These are phyloP conservation scores for Diaporthe destruens DNA, from an alignment of 2,329 filamentous ascomycete species.

Conservation along the genomic window DNA sequence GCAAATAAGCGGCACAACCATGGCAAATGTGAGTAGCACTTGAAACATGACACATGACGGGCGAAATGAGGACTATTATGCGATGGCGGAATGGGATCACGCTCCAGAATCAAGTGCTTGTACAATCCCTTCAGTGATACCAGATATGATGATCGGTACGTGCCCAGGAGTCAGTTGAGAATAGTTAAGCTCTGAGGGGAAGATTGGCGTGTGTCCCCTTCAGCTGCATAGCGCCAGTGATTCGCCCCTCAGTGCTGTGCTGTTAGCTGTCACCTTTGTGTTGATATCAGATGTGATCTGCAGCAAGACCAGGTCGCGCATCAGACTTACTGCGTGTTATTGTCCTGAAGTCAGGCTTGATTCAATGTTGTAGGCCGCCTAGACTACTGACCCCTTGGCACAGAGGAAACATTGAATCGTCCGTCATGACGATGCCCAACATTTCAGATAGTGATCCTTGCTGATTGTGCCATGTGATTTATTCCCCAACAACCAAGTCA, in stretches of 20 bases:
- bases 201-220: neutral
- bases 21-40: neutral
- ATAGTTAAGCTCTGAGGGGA: neutral
- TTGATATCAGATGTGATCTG: neutral
- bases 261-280: neutral
- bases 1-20: neutral
- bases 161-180: neutral
- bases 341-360: too few species aligned
- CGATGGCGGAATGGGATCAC: neutral
- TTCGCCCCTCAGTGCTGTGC: neutral
- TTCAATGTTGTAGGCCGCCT: neutral
- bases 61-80: neutral
- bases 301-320: neutral
- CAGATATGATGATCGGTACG: neutral
- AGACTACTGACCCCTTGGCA: neutral
- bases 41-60: neutral
- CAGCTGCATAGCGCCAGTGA: neutral
- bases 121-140: neutral
- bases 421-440: neutral
- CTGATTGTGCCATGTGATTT: neutral
- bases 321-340: neutral
- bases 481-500: neutral
- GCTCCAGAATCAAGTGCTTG: too few species aligned
- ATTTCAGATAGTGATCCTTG: neutral
- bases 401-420: neutral